Evolutionary conservation across 345 rosid genomes (phyloP).

Genomic region (Eucalyptus pumila): DNA sequence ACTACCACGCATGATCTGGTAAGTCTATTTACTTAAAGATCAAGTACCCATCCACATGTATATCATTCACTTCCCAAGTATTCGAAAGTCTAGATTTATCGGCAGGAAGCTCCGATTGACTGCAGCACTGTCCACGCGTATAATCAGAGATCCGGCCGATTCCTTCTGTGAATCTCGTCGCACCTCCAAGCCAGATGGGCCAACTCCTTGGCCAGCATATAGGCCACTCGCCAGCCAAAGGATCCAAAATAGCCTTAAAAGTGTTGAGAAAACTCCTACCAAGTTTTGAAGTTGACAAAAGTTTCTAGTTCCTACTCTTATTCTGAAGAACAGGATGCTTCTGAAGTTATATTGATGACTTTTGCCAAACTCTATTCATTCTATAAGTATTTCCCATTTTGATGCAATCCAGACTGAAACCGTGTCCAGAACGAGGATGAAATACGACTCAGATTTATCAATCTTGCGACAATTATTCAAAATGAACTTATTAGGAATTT

Average conservation of each 20-base stretch:
- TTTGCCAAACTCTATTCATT: no score
- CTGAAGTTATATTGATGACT: no score
- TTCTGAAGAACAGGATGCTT: no score
- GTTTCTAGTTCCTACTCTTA: no score
- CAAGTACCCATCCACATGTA: background rate
- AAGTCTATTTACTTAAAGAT: background rate
- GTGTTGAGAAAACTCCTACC: no score
- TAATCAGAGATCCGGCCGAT: background rate
- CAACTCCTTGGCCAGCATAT: background rate
- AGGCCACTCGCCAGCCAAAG: background rate
- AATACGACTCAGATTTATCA: no score
- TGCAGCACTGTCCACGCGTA: background rate
- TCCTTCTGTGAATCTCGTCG: background rate
- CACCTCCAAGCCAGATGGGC: background rate
- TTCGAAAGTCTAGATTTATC: background rate
- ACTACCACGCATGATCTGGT: background rate
- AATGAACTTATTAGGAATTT: no score
- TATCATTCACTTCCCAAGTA: background rate
- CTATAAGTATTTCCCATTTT: no score
- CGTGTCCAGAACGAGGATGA: no score
- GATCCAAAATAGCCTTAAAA: background rate
- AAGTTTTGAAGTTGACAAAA: no score
- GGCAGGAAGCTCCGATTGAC: background rate
- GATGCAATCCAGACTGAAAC: no score
- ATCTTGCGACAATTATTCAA: rapidly evolving